Percentiles rank a stretch among this genome's conserved stretches.
Conservation (phyloP, 805 yeast species). For the Crinitomyces ghanaensis region DNA sequence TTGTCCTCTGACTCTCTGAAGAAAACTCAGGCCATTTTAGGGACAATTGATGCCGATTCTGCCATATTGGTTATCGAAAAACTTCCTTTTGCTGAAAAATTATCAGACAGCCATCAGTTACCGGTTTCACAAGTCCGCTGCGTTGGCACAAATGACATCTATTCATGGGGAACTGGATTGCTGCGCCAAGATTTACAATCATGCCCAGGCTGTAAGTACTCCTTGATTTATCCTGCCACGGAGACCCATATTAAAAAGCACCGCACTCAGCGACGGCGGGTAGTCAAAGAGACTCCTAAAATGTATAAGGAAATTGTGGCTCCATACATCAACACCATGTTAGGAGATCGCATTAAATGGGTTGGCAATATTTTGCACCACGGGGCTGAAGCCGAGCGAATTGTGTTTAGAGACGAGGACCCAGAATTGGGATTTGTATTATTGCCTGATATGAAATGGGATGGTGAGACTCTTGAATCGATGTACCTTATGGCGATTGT, state of each 20-base stretch:
- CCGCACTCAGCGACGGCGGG: constrained; percentile 44
- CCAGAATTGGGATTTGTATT: constrained; percentile 50
- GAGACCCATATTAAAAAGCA: constrained; percentile 72
- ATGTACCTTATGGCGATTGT: constrained; percentile 73
- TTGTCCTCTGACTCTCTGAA: constrained; percentile 64
- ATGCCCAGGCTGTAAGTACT: constrained; percentile 56
- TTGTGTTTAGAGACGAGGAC: constrained; percentile 56
- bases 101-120: constrained; percentile 1
- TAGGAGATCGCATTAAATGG: constrained; percentile 77
- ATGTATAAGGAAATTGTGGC: constrained; percentile 47
- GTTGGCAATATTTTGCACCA: constrained; percentile 71
- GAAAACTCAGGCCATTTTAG: constrained; percentile 58
- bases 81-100: constrained; percentile 39
- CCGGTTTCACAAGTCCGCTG: constrained; percentile 21
- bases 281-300: constrained; percentile 73
- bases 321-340: constrained; percentile 70
- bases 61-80: constrained; percentile 72
- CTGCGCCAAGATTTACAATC: constrained; percentile 33
- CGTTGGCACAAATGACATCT: constrained; percentile 69
- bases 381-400: constrained; percentile 75
- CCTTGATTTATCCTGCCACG: constrained; percentile 82
- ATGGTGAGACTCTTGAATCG: constrained; percentile 53
- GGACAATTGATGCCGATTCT: constrained; percentile 43
- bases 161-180: constrained; percentile 63
- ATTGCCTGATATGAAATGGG: constrained; percentile 97